A percentile compares a stretch with the other conserved stretches of the same genome.
These are phyloP conservation scores for Neurospora tetraspora DNA, from an alignment of 495 filamentous ascomycete genomes.

Conservation along the genomic window DNA sequence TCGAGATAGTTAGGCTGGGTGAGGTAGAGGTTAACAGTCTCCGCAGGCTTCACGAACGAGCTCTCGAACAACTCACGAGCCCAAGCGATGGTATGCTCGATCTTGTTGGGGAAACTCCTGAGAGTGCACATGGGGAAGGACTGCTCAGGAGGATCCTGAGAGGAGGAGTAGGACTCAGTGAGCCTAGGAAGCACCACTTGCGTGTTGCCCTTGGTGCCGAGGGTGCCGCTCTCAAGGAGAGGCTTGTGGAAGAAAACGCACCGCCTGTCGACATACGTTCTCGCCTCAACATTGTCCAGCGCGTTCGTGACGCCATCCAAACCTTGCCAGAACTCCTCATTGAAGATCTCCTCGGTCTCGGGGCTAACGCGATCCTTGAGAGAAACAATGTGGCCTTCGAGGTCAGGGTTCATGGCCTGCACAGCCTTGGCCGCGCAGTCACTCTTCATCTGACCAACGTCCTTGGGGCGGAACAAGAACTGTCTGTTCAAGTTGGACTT, in stretches of 20 bases:
- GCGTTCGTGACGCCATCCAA: constrained; percentile 94
- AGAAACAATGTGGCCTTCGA: constrained; percentile 72
- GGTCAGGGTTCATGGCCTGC: constrained; percentile 87
- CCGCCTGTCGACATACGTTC: constrained; percentile 93
- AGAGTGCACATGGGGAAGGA: constrained; percentile 99
- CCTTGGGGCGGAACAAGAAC: constrained; percentile 88
- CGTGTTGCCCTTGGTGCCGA: constrained; percentile 97
- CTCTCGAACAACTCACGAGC: constrained; percentile 89
- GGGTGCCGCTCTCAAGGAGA: constrained; percentile 88
- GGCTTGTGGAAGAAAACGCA: constrained; percentile 99
- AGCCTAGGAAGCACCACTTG: constrained; percentile 85
- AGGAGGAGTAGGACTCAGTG: constrained; percentile 97
- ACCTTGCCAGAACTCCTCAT: constrained; percentile 87
- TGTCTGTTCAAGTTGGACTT: constrained; percentile 98
- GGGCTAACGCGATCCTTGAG: constrained; percentile 81
- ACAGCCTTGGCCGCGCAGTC: constrained; percentile 86
- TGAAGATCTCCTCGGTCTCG: constrained; percentile 92
- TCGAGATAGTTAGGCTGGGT: constrained; percentile 86
- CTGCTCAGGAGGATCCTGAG: constrained; percentile 95
- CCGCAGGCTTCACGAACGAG: constrained; percentile 85
- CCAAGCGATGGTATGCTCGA: constrained; percentile 99
- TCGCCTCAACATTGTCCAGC: constrained; percentile 93
- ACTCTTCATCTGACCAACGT: constrained; percentile 96
- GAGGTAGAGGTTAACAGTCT: constrained; percentile 92
- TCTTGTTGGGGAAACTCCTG: constrained; percentile 95